Conservation (phyloP, 1,139 yeast species). For the Taiozyma onychis region DNA sequence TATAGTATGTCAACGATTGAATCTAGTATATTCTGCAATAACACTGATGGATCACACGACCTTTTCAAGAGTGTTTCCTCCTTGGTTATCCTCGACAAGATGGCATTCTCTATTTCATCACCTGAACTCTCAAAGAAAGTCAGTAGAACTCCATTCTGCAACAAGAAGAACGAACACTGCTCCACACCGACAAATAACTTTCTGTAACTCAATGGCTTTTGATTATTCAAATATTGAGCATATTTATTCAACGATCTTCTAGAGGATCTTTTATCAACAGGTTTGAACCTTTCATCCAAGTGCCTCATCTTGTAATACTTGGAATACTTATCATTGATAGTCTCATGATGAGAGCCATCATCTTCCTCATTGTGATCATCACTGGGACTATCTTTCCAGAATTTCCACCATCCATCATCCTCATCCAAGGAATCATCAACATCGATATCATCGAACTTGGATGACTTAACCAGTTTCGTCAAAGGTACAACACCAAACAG, state of each 20-base stretch:
- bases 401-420: background rate
- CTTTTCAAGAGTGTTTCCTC: conserved; percentile 42
- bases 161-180: conserved; percentile 44
- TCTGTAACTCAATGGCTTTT: conserved; percentile 38
- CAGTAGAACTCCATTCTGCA: conserved; percentile 39
- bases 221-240: conserved; percentile 34
- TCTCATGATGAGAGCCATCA: background rate
- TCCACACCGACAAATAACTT: conserved; percentile 47
- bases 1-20: conserved; percentile 52
- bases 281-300: conserved; percentile 25
- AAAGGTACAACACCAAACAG: conserved; percentile 46
- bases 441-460: conserved; percentile 3
- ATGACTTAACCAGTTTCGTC: conserved; percentile 34
- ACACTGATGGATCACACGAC: conserved; percentile 42
- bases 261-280: conserved; percentile 2
- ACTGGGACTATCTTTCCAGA: conserved; percentile 9
- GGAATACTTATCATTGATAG: conserved; percentile 21
- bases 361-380: background rate
- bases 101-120: conserved; percentile 42
- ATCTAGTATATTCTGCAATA: conserved; percentile 49
- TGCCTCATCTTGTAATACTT: conserved; percentile 23
- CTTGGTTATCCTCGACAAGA: conserved; percentile 38
- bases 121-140: conserved; percentile 51
- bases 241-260: conserved; percentile 27
- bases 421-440: background rate